phyloP scores from a whole-genome alignment of 805 yeast genomes.

The Candida ovalis region DNA sequence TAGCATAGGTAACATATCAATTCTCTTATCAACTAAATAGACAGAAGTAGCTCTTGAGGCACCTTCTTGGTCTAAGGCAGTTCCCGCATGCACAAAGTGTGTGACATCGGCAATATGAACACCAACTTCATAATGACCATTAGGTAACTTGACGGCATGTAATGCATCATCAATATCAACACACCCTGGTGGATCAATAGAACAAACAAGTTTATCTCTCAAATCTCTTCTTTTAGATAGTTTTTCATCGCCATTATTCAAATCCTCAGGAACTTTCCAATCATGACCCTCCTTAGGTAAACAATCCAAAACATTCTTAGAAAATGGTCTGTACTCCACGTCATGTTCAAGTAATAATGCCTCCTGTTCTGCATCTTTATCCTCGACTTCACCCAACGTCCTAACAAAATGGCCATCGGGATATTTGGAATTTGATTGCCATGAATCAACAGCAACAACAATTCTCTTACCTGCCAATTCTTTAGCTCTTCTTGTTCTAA shows the following conservation, averaged over 20 bases:
- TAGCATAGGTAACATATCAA: conserved; percentile 95
- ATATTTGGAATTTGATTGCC: conserved; percentile 79
- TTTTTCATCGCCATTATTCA: conserved; percentile 50
- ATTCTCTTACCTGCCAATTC: conserved; percentile 86
- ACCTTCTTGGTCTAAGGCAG: conserved; percentile 92
- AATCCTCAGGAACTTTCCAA: conserved; percentile 80
- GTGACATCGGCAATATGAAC: conserved; percentile 99
- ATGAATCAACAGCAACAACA: conserved; percentile 86
- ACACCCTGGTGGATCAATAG: conserved; percentile 97
- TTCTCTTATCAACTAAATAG: conserved; percentile 94
- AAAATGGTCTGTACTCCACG: conserved; percentile 93
- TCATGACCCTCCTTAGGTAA: conserved; percentile 89
- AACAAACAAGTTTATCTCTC: conserved; percentile 85
- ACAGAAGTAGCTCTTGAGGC: conserved; percentile 97
- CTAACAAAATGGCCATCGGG: conserved; percentile 97
- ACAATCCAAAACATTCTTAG: conserved; percentile 87
- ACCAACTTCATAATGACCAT: conserved; percentile 96
- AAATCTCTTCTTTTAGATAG: conserved; percentile 72
- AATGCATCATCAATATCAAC: conserved; percentile 98
- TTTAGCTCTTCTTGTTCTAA: conserved; percentile 80
- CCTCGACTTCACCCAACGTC: conserved; percentile 83
- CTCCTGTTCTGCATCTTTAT: conserved; percentile 93
- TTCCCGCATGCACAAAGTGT: conserved; percentile 90
- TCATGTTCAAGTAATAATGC: conserved; percentile 92
- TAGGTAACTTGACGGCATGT: conserved; percentile 79